Evolutionary conservation across 345 rosid species (phyloP).

Genomic region (Camelina sativa): DNA sequence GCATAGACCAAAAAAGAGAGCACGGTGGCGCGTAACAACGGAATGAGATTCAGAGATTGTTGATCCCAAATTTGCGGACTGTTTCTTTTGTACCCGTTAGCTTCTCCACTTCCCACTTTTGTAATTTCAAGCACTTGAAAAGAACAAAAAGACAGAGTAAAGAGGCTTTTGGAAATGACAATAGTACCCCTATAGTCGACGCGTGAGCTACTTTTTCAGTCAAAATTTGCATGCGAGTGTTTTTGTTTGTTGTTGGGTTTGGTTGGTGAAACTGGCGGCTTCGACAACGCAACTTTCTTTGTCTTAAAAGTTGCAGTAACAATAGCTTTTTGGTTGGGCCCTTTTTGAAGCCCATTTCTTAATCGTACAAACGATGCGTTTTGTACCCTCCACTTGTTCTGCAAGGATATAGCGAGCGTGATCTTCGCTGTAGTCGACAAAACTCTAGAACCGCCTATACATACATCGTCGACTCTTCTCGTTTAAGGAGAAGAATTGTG

Average conservation of each 20-base stretch:
- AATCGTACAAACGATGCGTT: slow-evolving; percentile 12
- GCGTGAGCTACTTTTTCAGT: not conserved
- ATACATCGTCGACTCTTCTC: not conserved
- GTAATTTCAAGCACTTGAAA: not conserved
- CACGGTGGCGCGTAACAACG: slow-evolving; percentile 11
- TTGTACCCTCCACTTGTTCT: not conserved
- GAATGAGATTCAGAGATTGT: slow-evolving; percentile 12
- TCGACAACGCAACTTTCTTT: not conserved
- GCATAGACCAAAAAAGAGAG: no score
- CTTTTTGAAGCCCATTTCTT: slow-evolving; percentile 5
- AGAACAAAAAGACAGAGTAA: not conserved
- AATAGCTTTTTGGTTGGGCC: slow-evolving; percentile 11
- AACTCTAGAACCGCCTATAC: no score
- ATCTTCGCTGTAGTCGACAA: no score
- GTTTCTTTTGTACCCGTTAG: not conserved
- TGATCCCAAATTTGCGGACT: slow-evolving; percentile 23
- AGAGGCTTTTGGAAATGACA: not conserved
- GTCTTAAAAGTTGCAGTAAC: no score
- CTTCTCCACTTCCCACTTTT: not conserved
- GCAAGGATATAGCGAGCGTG: slow-evolving; percentile 9
- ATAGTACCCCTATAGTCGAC: slow-evolving; percentile 1
- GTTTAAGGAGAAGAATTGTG: not conserved
- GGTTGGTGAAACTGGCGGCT: slow-evolving; percentile 33
- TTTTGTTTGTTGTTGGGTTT: not conserved
- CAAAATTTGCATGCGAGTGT: not conserved